Percentiles rank a stretch among this genome's conserved stretches.
Evolutionary conservation across 352 stramenopile species (phyloP).

Genomic region (Pythium guiyangense): DNA sequence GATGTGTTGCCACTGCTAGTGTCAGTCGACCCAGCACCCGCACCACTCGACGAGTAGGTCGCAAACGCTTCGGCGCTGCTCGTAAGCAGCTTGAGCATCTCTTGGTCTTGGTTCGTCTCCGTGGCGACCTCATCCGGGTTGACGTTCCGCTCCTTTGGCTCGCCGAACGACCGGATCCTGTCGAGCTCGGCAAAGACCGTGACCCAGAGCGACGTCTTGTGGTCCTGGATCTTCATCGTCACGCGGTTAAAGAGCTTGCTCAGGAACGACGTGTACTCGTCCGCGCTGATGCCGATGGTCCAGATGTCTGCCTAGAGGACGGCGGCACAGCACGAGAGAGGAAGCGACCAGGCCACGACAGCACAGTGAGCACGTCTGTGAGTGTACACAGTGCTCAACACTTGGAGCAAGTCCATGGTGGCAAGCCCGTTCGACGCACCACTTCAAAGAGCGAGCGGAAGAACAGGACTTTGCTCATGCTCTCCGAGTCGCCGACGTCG

Average conservation of each 20-base stretch:
- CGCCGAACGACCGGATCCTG: conserved; percentile 57
- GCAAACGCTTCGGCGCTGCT: conserved; percentile 2
- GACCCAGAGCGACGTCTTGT: conserved; percentile 58
- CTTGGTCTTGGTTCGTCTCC: conserved; percentile 4
- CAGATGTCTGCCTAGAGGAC: conserved; percentile 60
- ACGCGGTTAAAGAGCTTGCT: conserved; percentile 75
- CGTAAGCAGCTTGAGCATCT: not conserved
- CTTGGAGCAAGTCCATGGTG: too few relatives aligned
- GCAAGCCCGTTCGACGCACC: conserved; percentile 13
- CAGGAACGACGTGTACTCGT: conserved; percentile 65
- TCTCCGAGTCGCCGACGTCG: conserved; percentile 38
- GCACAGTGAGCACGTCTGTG: not conserved
- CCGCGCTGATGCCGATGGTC: conserved; percentile 57
- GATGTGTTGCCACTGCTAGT: not conserved
- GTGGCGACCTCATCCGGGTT: conserved; percentile 11
- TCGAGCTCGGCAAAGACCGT: conserved; percentile 73
- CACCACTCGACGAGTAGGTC: not conserved
- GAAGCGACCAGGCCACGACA: not conserved
- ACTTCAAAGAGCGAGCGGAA: conserved; percentile 73
- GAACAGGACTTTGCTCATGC: conserved; percentile 61
- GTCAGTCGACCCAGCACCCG: not conserved
- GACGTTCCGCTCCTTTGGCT: conserved; percentile 18
- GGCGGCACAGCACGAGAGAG: not conserved
- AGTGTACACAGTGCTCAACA: not conserved
- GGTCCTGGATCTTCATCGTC: conserved; percentile 70